Evolutionary conservation across 116 monocot genomes (phyloP), one percentile per base, ranked within the genome.

Genomic region (Cymodocea nodosa): DNA sequence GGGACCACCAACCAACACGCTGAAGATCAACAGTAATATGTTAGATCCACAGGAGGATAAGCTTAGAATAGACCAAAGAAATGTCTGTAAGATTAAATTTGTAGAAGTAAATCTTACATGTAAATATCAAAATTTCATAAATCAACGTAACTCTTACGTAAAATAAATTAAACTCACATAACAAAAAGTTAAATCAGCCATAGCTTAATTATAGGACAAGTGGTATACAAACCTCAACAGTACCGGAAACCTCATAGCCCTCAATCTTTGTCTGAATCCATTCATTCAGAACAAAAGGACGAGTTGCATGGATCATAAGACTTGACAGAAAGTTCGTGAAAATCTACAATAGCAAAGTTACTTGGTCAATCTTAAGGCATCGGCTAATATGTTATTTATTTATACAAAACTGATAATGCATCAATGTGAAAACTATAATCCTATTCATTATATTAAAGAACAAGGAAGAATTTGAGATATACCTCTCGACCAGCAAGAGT

Each of bases 1-100:
- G 97, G 23, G 97, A 91, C 91, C 97, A 97, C 97, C 88, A 97
- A 57, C 97, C 97, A 15, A 97, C 84, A 84, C 84, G 87, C 97
- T 97, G 82, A 49, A 82, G 73, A 57, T 50, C 6, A 9, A 49
- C 11, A 40, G 18, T 2, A 66, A 65, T 44, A 73, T 62, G 62
- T 62, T 40, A 51, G 6, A 13, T 24, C 20, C 50, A 19, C 23
- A 73, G 5, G 56, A 48, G 49, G 14, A 35, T 36, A 9, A 50
- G 22, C 50, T 64, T 49, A 17, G 50, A 17, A 64, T 23, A 48
- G 51, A 30, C 53, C 35, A 51, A 5, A 51, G 22, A 23, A 64
- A 64, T 1, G 25, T 6, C 50, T 50, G 37, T 14, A 48, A 44
- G 44, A 44, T 44, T 44, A 2, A 44, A 44, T 11, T 44, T 44